Evolutionary conservation across 495 filamentous ascomycete genomes (phyloP).

Genomic region (Daldinia loculata): DNA sequence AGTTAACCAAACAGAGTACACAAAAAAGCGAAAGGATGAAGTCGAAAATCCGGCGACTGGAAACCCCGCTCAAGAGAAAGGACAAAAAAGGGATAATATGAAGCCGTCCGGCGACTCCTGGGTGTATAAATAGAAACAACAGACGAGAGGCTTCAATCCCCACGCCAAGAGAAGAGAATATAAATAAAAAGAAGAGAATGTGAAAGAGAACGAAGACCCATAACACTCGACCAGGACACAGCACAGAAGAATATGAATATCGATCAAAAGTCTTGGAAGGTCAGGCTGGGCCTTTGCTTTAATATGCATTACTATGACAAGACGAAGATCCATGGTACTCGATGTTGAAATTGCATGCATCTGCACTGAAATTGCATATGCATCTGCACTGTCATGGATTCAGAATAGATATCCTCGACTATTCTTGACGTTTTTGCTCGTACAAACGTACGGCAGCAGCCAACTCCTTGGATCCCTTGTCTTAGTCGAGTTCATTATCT

Average conservation of each 20-base stretch:
- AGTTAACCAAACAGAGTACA: constrained; percentile 4
- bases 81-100: constrained; percentile 30
- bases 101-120: constrained; percentile 47
- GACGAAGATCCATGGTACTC: constrained; percentile 30
- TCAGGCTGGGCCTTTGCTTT: constrained; percentile 29
- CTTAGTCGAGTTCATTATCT: constrained; percentile 25
- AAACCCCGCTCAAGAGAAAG: constrained; percentile 11
- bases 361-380: constrained; percentile 6
- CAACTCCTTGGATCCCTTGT: constrained; percentile 33
- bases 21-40: constrained; percentile 16
- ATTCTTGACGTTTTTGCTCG: constrained; percentile 26
- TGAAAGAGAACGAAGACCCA: constrained; percentile 29
- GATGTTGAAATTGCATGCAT: constrained; percentile 19
- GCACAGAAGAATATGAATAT: constrained; percentile 30
- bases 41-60: constrained; percentile 31
- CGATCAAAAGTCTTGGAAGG: constrained; percentile 47
- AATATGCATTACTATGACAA: constrained; percentile 40
- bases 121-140: constrained; percentile 37
- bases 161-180: constrained; percentile 41
- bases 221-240: constrained; percentile 32
- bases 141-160: constrained; percentile 45
- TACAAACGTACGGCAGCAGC: not conserved
- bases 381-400: constrained; percentile 6
- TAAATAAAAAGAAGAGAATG: constrained; percentile 34
- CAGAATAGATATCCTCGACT: constrained; percentile 36